Conservation (phyloP, 1,139 yeast genomes). For the Yamadazyma triangularis region DNA sequence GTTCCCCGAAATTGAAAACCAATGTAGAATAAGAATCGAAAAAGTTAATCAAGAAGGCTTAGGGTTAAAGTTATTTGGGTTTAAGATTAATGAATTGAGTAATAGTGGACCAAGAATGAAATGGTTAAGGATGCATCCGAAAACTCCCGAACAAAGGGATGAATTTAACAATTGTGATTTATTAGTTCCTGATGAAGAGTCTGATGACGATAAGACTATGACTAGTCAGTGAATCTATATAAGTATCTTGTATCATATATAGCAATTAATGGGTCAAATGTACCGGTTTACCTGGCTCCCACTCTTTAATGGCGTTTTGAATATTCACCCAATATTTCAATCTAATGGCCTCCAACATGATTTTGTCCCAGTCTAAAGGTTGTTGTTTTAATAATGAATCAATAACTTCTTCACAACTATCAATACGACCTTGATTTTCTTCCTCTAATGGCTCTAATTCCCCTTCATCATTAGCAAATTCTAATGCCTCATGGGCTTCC, state of each 20-base stretch:
- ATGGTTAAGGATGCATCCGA: slow-evolving; percentile 84
- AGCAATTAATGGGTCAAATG: slow-evolving; percentile 58
- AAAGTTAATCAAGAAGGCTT: slow-evolving; percentile 52
- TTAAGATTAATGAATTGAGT: slow-evolving; percentile 71
- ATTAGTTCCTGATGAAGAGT: slow-evolving; percentile 39
- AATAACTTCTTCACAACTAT: slow-evolving; percentile 29
- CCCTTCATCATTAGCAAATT: slow-evolving; percentile 52
- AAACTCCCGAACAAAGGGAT: slow-evolving; percentile 48
- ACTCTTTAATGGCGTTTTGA: slow-evolving; percentile 66
- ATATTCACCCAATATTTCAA: slow-evolving; percentile 85
- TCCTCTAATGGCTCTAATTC: slow-evolving; percentile 51
- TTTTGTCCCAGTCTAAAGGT: slow-evolving; percentile 47
- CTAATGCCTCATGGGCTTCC: slow-evolving; percentile 76
- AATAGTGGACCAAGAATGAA: slow-evolving; percentile 88
- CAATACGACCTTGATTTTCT: slow-evolving; percentile 56
- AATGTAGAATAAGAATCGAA: slow-evolving; percentile 44
- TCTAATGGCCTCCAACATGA: slow-evolving; percentile 64
- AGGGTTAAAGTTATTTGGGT: slow-evolving; percentile 83
- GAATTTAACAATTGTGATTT: slow-evolving; percentile 65
- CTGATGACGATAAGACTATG: slow-evolving; percentile 39
- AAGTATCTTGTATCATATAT: too few relatives aligned
- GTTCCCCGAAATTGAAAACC: slow-evolving; percentile 73
- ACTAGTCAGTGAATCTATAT: too few relatives aligned
- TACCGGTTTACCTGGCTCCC: slow-evolving; percentile 71
- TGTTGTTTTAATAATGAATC: slow-evolving; percentile 24